A percentile compares a stretch with the other conserved stretches of the same genome.
phyloP scores from a whole-genome alignment of 2,329 filamentous ascomycete species.

The Colletotrichum truncatum region DNA sequence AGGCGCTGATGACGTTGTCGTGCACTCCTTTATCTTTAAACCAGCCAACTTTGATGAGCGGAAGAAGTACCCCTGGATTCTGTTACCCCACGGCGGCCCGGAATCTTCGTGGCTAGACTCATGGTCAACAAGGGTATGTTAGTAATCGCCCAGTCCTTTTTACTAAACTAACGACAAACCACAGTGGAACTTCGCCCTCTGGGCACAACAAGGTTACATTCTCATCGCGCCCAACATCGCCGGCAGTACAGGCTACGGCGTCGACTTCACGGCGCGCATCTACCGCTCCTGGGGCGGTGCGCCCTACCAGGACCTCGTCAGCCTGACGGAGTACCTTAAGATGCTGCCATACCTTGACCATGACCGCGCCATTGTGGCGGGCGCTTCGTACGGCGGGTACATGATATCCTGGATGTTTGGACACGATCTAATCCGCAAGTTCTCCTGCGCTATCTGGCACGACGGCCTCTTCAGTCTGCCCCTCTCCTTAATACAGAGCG shows the following conservation, averaged over 20 bases:
- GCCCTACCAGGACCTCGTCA: slow-evolving; percentile 64
- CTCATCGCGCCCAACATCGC: slow-evolving; percentile 68
- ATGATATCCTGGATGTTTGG: slow-evolving; percentile 69
- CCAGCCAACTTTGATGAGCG: slow-evolving; percentile 47
- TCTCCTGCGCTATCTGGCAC: slow-evolving; percentile 53
- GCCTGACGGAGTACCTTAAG: slow-evolving; percentile 61
- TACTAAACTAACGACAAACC: not conserved
- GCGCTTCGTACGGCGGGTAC: slow-evolving; percentile 66
- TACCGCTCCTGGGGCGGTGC: slow-evolving; percentile 61
- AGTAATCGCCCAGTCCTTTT: not conserved
- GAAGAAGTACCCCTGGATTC: slow-evolving; percentile 47
- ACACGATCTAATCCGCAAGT: slow-evolving; percentile 57
- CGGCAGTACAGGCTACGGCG: slow-evolving; percentile 66
- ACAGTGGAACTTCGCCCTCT: slow-evolving; percentile 63
- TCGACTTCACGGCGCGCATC: slow-evolving; percentile 49
- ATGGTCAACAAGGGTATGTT: slow-evolving; percentile 55
- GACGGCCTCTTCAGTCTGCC: slow-evolving; percentile 52
- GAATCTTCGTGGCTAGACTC: slow-evolving; percentile 60
- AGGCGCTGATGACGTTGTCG: slow-evolving; percentile 42
- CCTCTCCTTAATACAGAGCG: slow-evolving; percentile 37
- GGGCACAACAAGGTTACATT: slow-evolving; percentile 69
- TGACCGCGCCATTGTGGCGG: slow-evolving; percentile 59
- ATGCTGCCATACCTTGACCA: slow-evolving; percentile 63
- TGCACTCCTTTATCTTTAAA: slow-evolving; percentile 51
- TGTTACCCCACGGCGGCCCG: slow-evolving; percentile 51